Percentiles rank a stretch among this genome's conserved stretches.
These are phyloP conservation scores for Bjerkandera adusta DNA, from an alignment of 1,284 basidiomycete species.

Conservation along the genomic window DNA sequence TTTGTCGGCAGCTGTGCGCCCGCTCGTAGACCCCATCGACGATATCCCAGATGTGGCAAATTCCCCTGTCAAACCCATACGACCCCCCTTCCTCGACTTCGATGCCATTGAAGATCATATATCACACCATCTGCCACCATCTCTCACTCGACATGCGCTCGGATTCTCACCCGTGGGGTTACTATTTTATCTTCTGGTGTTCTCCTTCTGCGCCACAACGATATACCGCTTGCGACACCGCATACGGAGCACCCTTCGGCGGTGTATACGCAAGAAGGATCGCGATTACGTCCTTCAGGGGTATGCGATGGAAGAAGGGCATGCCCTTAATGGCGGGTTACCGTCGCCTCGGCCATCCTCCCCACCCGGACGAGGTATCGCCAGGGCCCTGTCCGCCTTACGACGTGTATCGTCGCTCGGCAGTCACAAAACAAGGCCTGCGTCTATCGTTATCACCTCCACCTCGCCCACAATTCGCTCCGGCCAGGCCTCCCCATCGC, in stretches of 20 bases:
- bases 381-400: conserved; percentile 22
- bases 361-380: conserved; percentile 22
- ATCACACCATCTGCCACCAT: conserved; percentile 58
- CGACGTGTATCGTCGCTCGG: conserved; percentile 21
- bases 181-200: conserved; percentile 47
- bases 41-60: conserved; percentile 48
- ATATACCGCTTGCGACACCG: conserved; percentile 56
- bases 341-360: conserved; percentile 19
- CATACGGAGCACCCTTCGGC: conserved; percentile 46
- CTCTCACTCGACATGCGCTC: conserved; percentile 56
- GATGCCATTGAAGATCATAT: conserved; percentile 60
- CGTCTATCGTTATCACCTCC: conserved; percentile 24
- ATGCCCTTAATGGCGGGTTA: conserved; percentile 22
- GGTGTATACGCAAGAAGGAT: conserved; percentile 43
- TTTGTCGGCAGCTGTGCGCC: conserved; percentile 42
- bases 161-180: conserved; percentile 68
- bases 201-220: conserved; percentile 40
- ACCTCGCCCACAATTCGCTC: conserved; percentile 20
- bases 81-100: conserved; percentile 58
- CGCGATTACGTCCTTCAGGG: conserved; percentile 37
- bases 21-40: conserved; percentile 68
- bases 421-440: conserved; percentile 19
- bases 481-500: conserved; percentile 26
- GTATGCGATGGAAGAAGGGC: conserved; percentile 63
- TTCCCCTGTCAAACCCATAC: conserved; percentile 57